Base-by-base conservation (phyloP, 2,329 filamentous ascomycete genomes). In the Bipolaris sorokiniana region DNA sequence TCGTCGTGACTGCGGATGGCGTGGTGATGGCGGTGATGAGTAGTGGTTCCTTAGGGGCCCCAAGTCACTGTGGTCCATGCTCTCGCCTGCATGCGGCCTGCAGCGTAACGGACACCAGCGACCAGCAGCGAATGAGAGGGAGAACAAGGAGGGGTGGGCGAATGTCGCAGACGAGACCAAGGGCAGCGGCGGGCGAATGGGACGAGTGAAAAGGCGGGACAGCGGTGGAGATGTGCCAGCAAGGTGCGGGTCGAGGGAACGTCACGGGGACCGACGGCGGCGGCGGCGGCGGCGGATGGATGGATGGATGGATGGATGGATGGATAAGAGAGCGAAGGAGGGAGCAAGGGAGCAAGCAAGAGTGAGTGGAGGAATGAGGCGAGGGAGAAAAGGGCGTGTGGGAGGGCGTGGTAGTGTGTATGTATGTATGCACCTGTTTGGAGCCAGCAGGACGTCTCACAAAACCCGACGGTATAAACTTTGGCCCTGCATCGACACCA, bases 1-100 rank as follows among this genome's bases (percentile, higher is more conserved):
- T 63, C 56, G 69, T 71, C 56, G 63, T 64, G 60, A 57, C 56
- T 55, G 54, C 48, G 52, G 41, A 51, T 47, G 48, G 40, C 58
- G 46, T 45, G 41, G 49, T 57, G 54, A 36, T 50, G 33, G 47
- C 22, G 60, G 46, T 50, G 61, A 56, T 53, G 57, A 56, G 46
- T 28, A 28, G 26, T 5, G 26, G 26, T 58, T 31, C 36, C 51
- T 54, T 49, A 55, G 48, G 50, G 60, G 58, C 41, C 44, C 48
- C 42, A 33, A 47, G 49, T 51, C 26, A 49, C 23, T 42, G 52
- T 54, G 54, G 59, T 59, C 56, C 64, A 62, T 63, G 62, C 62
- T 48, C 64, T 41, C 41, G 51, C 42, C 31, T 53, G 51, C 55
- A 58, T 58, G 34, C 33, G 54, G 41, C 46, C 55, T 54, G 55